Conservation (phyloP, 306 rosid genomes). For the Fagus sylvatica region DNA sequence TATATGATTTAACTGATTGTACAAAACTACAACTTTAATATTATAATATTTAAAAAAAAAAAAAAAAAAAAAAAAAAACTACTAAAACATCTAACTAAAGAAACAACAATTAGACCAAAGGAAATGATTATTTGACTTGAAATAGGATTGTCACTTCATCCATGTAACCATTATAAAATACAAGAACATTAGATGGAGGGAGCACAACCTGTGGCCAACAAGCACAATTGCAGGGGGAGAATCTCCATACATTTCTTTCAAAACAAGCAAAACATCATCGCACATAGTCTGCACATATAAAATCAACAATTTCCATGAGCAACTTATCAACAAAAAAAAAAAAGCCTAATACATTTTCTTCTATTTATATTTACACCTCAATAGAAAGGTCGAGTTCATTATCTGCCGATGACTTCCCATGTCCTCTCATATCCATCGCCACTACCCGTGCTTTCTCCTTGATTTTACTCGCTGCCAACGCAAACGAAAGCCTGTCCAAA, state of each 20-base stretch:
- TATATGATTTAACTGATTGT: background rate
- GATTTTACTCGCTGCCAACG: constrained; percentile 66
- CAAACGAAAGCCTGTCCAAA: constrained; percentile 79
- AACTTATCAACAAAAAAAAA: constrained; percentile 12
- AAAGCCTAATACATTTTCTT: background rate
- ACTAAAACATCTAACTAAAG: background rate
- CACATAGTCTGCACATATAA: constrained; percentile 80
- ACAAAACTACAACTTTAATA: background rate
- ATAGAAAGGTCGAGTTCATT: constrained; percentile 77
- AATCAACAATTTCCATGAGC: constrained; percentile 13
- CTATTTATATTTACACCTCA: constrained; percentile 53
- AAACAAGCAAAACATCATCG: constrained; percentile 78
- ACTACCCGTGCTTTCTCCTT: constrained; percentile 87
- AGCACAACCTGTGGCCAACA: constrained; percentile 69
- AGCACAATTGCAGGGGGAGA: constrained; percentile 74
- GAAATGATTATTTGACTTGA: background rate
- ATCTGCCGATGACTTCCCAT: constrained; percentile 80
- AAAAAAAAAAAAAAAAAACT: background rate
- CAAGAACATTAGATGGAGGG: constrained; percentile 13
- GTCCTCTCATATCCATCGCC: constrained; percentile 96
- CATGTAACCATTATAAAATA: background rate
- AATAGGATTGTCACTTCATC: background rate
- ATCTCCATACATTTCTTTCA: constrained; percentile 69
- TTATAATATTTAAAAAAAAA: background rate
- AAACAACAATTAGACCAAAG: background rate